phyloP scores from a whole-genome alignment of 805 yeast species.

The Lipomyces orientalis region DNA sequence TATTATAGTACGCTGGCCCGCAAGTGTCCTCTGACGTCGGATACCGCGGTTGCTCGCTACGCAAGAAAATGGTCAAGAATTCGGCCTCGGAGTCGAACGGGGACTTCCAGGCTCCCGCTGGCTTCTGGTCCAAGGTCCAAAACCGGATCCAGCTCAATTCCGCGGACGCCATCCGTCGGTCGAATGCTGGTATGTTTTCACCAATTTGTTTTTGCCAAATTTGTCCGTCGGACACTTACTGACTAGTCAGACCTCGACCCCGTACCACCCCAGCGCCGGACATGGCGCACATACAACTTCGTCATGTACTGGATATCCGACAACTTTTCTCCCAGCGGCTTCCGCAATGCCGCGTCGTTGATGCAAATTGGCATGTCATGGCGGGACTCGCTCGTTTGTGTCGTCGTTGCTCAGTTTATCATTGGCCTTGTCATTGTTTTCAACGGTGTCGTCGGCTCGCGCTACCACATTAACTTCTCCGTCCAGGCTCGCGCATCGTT shows the following conservation, averaged over 20 bases:
- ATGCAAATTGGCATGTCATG: conserved; percentile 53
- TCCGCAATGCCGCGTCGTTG: conserved; percentile 53
- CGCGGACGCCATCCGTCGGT: conserved; percentile 6
- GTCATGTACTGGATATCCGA: conserved; percentile 41
- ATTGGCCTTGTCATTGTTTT: conserved; percentile 50
- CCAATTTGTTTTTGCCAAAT: background rate
- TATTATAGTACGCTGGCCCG: too few species aligned
- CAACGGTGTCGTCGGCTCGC: conserved; percentile 56
- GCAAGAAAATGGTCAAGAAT: too few species aligned
- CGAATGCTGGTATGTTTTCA: conserved; percentile 14
- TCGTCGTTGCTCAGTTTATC: conserved; percentile 51
- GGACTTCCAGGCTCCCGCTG: background rate
- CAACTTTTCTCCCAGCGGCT: conserved; percentile 48
- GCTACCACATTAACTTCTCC: conserved; percentile 58
- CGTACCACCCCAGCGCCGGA: conserved; percentile 46
- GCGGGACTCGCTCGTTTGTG: conserved; percentile 52
- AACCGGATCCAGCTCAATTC: conserved; percentile 15
- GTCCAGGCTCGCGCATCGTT: conserved; percentile 53
- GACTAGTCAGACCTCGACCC: conserved; percentile 32
- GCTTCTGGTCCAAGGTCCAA: conserved; percentile 12
- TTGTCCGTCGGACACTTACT: background rate
- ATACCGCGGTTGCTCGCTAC: too few species aligned
- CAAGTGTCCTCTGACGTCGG: too few species aligned
- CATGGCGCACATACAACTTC: conserved; percentile 55
- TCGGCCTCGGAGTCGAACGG: too few species aligned